phyloP scores from a whole-genome alignment of 768 basidiomycete species.

The Gyrodon lividus region DNA sequence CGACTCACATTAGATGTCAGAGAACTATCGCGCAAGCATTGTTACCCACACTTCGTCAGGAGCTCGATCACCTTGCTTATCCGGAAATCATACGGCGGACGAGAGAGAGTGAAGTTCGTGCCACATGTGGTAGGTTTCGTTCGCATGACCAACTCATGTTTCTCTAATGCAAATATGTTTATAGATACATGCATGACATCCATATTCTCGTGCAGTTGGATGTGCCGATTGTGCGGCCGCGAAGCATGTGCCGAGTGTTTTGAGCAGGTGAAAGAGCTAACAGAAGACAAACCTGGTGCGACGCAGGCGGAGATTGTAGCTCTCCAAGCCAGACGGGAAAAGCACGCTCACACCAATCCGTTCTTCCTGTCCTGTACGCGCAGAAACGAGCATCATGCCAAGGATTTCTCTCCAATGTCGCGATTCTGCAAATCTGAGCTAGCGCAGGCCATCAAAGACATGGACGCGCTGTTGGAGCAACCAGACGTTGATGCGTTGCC shows the following conservation, averaged over 20 bases:
- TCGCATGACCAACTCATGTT: conserved; percentile 3
- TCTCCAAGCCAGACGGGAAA: conserved; percentile 53
- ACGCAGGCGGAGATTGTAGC: conserved; percentile 48
- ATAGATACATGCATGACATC: conserved; percentile 93
- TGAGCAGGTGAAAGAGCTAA: conserved; percentile 63
- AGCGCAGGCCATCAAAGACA: conserved; percentile 59
- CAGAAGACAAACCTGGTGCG: conserved; percentile 49
- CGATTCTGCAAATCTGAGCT: conserved; percentile 70
- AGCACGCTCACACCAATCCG: conserved; percentile 62
- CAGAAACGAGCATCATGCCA: conserved; percentile 64
- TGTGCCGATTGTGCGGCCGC: conserved; percentile 87
- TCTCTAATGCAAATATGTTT: conserved; percentile 9
- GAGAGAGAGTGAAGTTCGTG: conserved; percentile 78
- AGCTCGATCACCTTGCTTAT: conserved; percentile 58
- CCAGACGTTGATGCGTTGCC: conserved; percentile 29
- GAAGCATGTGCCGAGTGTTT: conserved; percentile 89
- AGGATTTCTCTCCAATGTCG: conserved; percentile 78
- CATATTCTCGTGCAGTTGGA: conserved; percentile 85
- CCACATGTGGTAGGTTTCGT: conserved; percentile 70
- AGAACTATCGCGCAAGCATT: conserved; percentile 65
- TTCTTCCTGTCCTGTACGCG: conserved; percentile 74
- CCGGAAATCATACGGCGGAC: conserved; percentile 66
- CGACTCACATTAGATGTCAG: conserved; percentile 37
- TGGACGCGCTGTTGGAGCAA: conserved; percentile 53
- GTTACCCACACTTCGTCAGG: conserved; percentile 62